Evolutionary conservation across 1,284 basidiomycete species (phyloP), one percentile per base, ranked within the genome.

Genomic region (Lentinula novae-zelandiae): DNA sequence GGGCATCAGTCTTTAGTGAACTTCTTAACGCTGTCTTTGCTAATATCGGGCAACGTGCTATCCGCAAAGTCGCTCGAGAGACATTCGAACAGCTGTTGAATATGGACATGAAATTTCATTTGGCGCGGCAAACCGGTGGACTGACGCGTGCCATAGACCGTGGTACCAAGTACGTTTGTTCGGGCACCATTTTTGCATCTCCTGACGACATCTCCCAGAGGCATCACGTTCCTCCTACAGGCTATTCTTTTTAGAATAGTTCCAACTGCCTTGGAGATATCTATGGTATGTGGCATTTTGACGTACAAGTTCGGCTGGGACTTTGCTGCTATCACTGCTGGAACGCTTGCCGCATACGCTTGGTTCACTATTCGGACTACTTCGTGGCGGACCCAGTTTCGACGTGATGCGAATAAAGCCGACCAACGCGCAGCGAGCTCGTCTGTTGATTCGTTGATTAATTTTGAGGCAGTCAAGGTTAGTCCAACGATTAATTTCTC

Each of bases 301-400:
- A 94, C 92, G 2, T 98, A 93, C 73, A 98, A 98, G 71, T 99
- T 97, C 70, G 96, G 96, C 2, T 95, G 92, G 86, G 89, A 96
- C 71, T 99, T 96, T 75, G 96, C 97, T 1, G 93, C 90, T 0
- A 89, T 99, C 46, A 98, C 96, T 0, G 82, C 86, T 0, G 74
- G 84, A 4, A 95, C 96, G 0, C 90, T 99, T 83, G 89, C 83
- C 1, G 86, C 92, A 13, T 99, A 99, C 71, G 93, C 95, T 0
- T 98, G 95, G 94, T 99, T 98, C 72, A 99, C 97, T 0, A 89
- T 99, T 42, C 84, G 87, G 57, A 99, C 96, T 2, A 99, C 96
- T 0, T 87, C 93, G 3, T 99, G 97, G 97, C 79, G 96, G 64
- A 98, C 95, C 0, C 85, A 86, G 60, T 99, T 98, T 80, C 90